phyloP scores from a whole-genome alignment of 1,139 yeast genomes.

The Saccharomycopsis crataegensis region DNA sequence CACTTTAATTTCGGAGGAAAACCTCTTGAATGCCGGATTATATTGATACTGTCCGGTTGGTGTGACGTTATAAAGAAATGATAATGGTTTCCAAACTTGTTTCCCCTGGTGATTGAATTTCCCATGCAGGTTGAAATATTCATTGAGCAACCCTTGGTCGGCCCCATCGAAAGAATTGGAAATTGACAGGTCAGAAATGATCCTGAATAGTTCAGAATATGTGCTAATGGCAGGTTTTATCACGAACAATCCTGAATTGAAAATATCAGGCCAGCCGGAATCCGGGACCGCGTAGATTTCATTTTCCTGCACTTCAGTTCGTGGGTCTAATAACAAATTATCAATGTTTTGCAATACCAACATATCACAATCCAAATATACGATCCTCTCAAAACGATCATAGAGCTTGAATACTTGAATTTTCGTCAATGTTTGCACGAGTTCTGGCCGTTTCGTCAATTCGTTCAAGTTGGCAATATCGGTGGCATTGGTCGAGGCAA shows the following conservation, averaged over 20 bases:
- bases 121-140: conserved; percentile 50
- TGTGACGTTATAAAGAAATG: conserved; percentile 81
- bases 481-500: conserved; percentile 25
- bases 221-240: conserved; percentile 48
- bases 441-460: conserved; percentile 62
- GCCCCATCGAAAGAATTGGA: conserved; percentile 80
- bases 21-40: conserved; percentile 68
- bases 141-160: conserved; percentile 88
- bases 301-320: conserved; percentile 29
- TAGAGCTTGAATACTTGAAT: conserved; percentile 60
- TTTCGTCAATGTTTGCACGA: conserved; percentile 64
- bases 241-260: conserved; percentile 81
- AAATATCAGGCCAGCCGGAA: conserved; percentile 92
- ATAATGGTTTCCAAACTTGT: conserved; percentile 55
- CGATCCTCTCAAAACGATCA: conserved; percentile 47
- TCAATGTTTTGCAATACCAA: conserved; percentile 46
- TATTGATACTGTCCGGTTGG: conserved; percentile 78
- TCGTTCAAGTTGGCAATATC: conserved; percentile 20
- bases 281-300: conserved; percentile 78
- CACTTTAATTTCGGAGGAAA: conserved; percentile 45
- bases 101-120: conserved; percentile 25
- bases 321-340: conserved; percentile 32
- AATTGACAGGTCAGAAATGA: conserved; percentile 27
- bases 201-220: conserved; percentile 37
- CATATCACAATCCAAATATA: conserved; percentile 80